These are phyloP conservation scores for Penicillium sp. DNA, from an alignment of 2,329 filamentous ascomycete genomes.

Conservation along the genomic window DNA sequence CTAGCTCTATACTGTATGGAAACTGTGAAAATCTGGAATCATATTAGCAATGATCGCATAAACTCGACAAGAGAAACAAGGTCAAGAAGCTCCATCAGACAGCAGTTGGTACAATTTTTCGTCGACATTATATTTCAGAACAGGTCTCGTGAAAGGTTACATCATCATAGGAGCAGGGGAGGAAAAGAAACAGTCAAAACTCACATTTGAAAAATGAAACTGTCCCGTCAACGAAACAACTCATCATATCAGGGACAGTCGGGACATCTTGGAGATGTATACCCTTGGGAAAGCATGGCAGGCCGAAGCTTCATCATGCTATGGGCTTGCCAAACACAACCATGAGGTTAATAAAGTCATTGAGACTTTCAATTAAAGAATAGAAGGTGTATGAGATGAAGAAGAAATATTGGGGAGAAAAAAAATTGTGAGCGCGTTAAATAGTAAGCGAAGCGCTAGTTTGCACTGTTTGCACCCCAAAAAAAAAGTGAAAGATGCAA, in stretches of 20 bases:
- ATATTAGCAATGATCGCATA: constrained; percentile 17
- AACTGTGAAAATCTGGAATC: neutral
- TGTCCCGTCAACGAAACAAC: neutral
- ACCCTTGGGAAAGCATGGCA: constrained; percentile 63
- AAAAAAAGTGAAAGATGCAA: constrained; percentile 17
- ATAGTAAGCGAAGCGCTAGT: constrained; percentile 10
- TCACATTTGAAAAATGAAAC: constrained; percentile 6
- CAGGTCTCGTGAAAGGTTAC: constrained; percentile 13
- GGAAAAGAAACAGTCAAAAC: constrained; percentile 1
- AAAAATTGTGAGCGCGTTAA: constrained; percentile 9
- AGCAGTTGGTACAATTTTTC: constrained; percentile 47
- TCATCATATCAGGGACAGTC: neutral
- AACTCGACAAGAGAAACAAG: constrained; percentile 11
- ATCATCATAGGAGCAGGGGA: constrained; percentile 5
- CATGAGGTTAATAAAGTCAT: neutral
- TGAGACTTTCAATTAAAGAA: neutral
- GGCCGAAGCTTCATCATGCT: constrained; percentile 64
- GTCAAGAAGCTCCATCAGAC: constrained; percentile 42
- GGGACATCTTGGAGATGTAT: neutral
- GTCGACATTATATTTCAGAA: constrained; percentile 64
- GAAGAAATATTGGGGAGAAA: constrained; percentile 1
- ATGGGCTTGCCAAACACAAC: neutral
- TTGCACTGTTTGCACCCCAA: constrained; percentile 23
- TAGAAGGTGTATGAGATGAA: neutral
- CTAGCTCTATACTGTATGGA: neutral